Percentiles rank a stretch among this genome's conserved stretches.
Evolutionary conservation across 768 basidiomycete species (phyloP).

Genomic region (Suillus hirtellus): DNA sequence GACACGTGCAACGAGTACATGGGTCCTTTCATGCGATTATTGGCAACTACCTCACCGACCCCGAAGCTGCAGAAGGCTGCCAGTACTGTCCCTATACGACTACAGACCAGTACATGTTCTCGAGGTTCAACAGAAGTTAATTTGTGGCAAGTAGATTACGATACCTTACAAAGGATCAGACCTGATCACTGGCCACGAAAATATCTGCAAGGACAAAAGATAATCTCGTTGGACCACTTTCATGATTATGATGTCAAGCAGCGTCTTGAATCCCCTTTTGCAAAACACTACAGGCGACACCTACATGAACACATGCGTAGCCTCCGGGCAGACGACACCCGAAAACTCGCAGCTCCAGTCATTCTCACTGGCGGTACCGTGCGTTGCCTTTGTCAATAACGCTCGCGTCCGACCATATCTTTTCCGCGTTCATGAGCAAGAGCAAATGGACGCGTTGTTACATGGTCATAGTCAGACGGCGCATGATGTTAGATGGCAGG

Average conservation of each 20-base stretch:
- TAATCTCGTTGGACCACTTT: conserved; percentile 49
- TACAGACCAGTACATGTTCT: conserved; percentile 51
- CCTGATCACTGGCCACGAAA: conserved; percentile 11
- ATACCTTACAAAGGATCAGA: neutral
- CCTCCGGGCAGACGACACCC: conserved; percentile 47
- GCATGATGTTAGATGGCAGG: conserved; percentile 89
- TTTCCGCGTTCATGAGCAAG: conserved; percentile 72
- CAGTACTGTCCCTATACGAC: conserved; percentile 70
- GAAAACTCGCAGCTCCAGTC: conserved; percentile 70
- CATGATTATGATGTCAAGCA: conserved; percentile 69
- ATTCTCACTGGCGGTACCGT: conserved; percentile 44
- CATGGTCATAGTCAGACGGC: conserved; percentile 98
- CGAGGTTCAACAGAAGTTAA: conserved; percentile 45
- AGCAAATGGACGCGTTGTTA: conserved; percentile 79
- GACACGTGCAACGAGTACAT: conserved; percentile 71
- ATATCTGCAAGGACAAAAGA: conserved; percentile 68
- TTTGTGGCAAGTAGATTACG: neutral
- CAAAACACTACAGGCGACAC: conserved; percentile 58
- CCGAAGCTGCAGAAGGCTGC: conserved; percentile 58
- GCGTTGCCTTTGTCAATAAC: conserved; percentile 86
- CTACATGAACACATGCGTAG: conserved; percentile 42
- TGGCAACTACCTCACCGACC: conserved; percentile 76
- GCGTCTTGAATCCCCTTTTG: conserved; percentile 63
- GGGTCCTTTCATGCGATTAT: conserved; percentile 54
- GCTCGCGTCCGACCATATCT: conserved; percentile 77